Base-by-base conservation (phyloP, 176 grass and related monocot species). In the Tillandsia fasciculata region DNA sequence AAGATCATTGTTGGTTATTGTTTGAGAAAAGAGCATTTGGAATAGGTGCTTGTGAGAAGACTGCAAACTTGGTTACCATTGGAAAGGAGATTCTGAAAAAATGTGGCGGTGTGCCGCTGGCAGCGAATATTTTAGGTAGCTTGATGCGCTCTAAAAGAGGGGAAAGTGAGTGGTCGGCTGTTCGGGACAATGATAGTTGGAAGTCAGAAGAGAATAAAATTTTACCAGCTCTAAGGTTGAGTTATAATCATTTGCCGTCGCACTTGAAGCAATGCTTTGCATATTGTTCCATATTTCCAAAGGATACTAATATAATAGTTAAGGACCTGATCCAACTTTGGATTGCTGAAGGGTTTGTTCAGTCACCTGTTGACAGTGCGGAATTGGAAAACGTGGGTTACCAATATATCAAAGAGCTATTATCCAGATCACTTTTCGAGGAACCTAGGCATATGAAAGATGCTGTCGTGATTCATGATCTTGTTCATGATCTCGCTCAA, bases 31-130 rank as follows among this genome's bases (percentile, higher is more conserved):
- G 5, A 49, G 76, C 76, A 52, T 71, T 78, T 33, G 53, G 51
- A 10, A 5, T 0, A 2, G 33, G 33, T 12, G 11, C 2, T 28
- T 20, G 20, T 4, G 47, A 42, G 0, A 64, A 8, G 2, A 42
- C 33, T 0, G 48, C 52, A 48, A 51, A 23, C 28, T 81, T 75
- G 51, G 64, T 50, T n/a, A 11, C 2, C 33, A 64, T 64, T 69
- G 78, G 78, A 11, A 53, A 70, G 74, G 4, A 74, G 8, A 81
- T 81, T 63, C 64, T 64, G 48, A 75, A 75, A 53, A 81, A 81
- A 75, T 81, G 78, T 11, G 12, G 13, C 5, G 71, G 78, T 42
- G 57, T 69, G 18, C 78, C 78, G 17, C 50, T 81, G 20, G 78
- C 78, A 3, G 71, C 78, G n/a, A 49, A 22, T 17, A 11, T 53